Evolutionary conservation across 225 moss, liverwort and hornwort species (phyloP), one percentile per base, ranked within the genome.

Genomic region (Physcomitrium patens): DNA sequence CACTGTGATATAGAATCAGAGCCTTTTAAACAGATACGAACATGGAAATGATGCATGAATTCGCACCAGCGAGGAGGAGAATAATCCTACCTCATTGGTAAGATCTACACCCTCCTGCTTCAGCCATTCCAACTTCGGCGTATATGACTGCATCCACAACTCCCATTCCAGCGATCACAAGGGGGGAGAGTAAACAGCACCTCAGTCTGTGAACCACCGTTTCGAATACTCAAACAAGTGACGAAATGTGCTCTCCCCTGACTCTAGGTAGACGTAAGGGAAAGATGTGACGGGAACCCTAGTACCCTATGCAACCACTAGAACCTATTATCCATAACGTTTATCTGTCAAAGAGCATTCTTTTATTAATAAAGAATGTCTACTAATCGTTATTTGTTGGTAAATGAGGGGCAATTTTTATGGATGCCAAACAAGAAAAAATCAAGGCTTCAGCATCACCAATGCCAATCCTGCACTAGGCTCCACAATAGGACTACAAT

Each of bases 21-120:
- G 50, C 55, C 51, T 22, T 28, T 57, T 52, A 53, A 7, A 15
- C n/a, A 67, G 70, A 23, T n/a, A 57, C 57, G 16, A 73, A 15
- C 20, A 31, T 57, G 37, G 37, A 76, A 60, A 47, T 52, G 24
- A 15, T 26, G 27, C 48, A 48, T 11, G 17, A 67, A 54, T 22
- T 62, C 71, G 20, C 26, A 60, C 2, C 26, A 37, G 4, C 15
- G n/a, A 19, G 59, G 13, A 52, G 67, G 80, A 76, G 77, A 65
- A 24, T 60, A 81, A 63, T 68, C 76, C 69, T 79, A 95, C 95
- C 92, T 93, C 89, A 66, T 80, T 81, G 22, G 95, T 95, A 65
- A 95, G 87, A 80, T 95, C 82, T 58, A 95, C 87, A 69, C 95
- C 95, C 78, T 95, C 93, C 76, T 95, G 91, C 87, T 91, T 95